phyloP scores from a whole-genome alignment of 768 basidiomycete species.

The Boletus insuetus region DNA sequence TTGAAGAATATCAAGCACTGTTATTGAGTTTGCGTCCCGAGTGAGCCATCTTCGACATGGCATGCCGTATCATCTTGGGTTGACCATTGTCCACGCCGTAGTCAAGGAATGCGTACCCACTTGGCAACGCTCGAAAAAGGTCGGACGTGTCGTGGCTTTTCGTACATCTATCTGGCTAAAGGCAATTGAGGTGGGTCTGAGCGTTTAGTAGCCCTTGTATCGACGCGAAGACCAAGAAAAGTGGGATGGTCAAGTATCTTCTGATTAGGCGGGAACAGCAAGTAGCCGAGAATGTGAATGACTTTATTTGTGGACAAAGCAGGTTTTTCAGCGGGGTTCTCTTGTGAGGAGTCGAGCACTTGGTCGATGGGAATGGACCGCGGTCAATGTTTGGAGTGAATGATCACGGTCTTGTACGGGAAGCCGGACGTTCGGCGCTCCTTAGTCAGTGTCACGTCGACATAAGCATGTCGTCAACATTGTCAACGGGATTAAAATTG shows the following conservation, averaged over 20 bases:
- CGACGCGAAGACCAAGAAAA: too few relatives aligned
- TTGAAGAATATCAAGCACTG: conserved; percentile 50
- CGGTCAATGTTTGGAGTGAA: conserved; percentile 1
- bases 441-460: too few relatives aligned
- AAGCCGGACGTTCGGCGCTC: too few relatives aligned
- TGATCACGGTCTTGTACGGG: too few relatives aligned
- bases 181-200: conserved; percentile 47
- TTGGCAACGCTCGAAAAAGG: conserved; percentile 47
- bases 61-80: conserved; percentile 25
- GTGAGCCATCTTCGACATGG: conserved; percentile 37
- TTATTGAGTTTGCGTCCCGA: conserved; percentile 42
- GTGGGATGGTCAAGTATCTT: conserved; percentile 50
- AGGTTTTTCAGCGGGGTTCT: neutral
- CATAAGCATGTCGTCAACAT: too few relatives aligned
- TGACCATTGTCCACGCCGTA: too few relatives aligned
- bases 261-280: conserved; percentile 52
- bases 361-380: conserved; percentile 23
- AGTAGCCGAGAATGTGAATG: conserved; percentile 42
- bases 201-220: conserved; percentile 47
- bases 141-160: conserved; percentile 41
- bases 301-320: conserved; percentile 30
- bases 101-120: conserved; percentile 50
- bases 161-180: conserved; percentile 55
- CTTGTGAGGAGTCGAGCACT: conserved; percentile 20
- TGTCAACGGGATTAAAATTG: too few relatives aligned